A percentile compares a stretch with the other conserved stretches of the same genome.
phyloP scores from a whole-genome alignment of 1,139 yeast species.

The Lodderomyces metapsilosis region DNA sequence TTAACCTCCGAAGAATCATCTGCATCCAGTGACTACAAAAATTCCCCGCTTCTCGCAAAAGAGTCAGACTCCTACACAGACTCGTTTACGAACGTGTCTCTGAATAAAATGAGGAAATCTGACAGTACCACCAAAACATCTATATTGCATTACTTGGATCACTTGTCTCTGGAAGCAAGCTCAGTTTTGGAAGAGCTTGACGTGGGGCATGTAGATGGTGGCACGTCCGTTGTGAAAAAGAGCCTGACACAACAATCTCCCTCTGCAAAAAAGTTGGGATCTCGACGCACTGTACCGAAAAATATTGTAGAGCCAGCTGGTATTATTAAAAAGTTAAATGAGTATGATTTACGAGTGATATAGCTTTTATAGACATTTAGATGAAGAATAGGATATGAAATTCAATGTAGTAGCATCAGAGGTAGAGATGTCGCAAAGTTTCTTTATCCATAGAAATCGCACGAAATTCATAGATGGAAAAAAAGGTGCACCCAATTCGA shows the following conservation, averaged over 20 bases:
- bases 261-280: background rate
- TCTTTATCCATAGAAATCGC: background rate
- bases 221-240: background rate
- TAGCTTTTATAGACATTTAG: background rate
- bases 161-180: constrained; percentile 25
- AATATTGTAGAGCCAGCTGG: constrained; percentile 6
- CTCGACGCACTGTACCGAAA: constrained; percentile 7
- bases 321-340: constrained; percentile 8
- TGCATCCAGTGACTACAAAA: background rate
- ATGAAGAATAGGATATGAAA: background rate
- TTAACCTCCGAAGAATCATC: background rate
- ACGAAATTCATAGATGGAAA: no score
- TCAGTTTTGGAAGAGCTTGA: constrained; percentile 18
- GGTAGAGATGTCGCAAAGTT: no score
- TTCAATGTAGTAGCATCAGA: no score
- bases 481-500: no score
- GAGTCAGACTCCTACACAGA: background rate
- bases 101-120: constrained; percentile 1
- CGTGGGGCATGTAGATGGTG: background rate
- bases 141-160: constrained; percentile 29
- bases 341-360: background rate
- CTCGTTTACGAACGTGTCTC: background rate
- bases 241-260: background rate
- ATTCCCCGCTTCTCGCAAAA: background rate
- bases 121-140: constrained; percentile 28